Evolutionary conservation across 805 yeast species (phyloP).

Genomic region (Wickerhamiella nectarea): DNA sequence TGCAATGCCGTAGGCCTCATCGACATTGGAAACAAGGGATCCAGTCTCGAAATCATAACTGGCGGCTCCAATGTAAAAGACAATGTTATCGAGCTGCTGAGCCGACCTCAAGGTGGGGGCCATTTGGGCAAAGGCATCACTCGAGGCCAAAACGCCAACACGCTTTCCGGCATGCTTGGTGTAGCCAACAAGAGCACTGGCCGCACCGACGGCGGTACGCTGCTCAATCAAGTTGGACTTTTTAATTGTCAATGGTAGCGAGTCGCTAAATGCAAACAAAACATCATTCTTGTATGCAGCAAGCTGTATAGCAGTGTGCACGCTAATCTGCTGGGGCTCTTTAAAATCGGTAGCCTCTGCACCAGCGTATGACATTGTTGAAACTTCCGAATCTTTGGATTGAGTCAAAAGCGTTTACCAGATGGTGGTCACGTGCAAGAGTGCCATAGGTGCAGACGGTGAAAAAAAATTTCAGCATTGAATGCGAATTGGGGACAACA

Average conservation of each 20-base stretch:
- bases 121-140: conserved; percentile 56
- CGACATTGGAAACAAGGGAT: conserved; percentile 49
- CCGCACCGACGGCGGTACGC: conserved; percentile 76
- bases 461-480: neutral
- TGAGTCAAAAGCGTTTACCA: neutral
- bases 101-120: conserved; percentile 34
- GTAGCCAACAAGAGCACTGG: conserved; percentile 66
- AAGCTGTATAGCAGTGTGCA: conserved; percentile 23
- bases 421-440: conserved; percentile 1
- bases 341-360: neutral
- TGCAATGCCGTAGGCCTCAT: conserved; percentile 48
- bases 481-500: neutral
- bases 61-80: conserved; percentile 63
- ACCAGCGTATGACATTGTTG: conserved; percentile 2
- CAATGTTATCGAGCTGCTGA: conserved; percentile 18
- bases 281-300: conserved; percentile 26
- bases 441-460: conserved; percentile 7
- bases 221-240: conserved; percentile 40
- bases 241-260: conserved; percentile 43
- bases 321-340: conserved; percentile 13
- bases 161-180: conserved; percentile 20
- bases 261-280: conserved; percentile 46
- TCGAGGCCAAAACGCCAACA: conserved; percentile 44
- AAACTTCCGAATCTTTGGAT: neutral
- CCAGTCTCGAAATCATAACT: conserved; percentile 46